phyloP scores from a whole-genome alignment of 1,139 yeast genomes.

The Geotrichum australiense region DNA sequence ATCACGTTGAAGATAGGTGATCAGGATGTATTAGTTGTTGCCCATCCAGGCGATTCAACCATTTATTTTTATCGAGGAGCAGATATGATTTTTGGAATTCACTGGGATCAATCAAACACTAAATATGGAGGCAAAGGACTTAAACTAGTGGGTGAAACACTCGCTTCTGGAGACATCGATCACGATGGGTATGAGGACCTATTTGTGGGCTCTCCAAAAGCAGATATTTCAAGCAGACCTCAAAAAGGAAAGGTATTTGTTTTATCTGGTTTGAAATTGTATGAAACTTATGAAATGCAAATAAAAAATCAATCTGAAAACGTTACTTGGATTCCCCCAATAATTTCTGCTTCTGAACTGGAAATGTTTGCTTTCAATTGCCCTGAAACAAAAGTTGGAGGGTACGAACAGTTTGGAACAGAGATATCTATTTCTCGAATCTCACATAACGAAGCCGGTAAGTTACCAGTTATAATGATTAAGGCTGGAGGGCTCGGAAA shows the following conservation, averaged over 20 bases:
- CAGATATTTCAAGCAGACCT: constrained; percentile 29
- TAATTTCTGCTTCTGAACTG: constrained; percentile 20
- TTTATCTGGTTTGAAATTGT: constrained; percentile 34
- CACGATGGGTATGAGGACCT: constrained; percentile 39
- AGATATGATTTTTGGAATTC: constrained; percentile 21
- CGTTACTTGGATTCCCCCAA: constrained; percentile 39
- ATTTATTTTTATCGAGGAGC: constrained; percentile 30
- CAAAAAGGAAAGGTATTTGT: constrained; percentile 42
- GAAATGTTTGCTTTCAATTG: constrained; percentile 13
- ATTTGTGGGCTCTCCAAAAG: constrained; percentile 40
- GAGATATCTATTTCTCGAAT: constrained; percentile 20
- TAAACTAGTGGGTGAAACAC: constrained; percentile 35
- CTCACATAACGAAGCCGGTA: constrained; percentile 1
- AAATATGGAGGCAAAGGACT: constrained; percentile 37
- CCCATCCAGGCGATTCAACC: constrained; percentile 33
- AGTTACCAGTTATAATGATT: neutral
- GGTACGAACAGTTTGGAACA: constrained; percentile 28
- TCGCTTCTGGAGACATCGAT: constrained; percentile 33
- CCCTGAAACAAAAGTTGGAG: constrained; percentile 1
- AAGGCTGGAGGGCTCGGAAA: constrained; percentile 25
- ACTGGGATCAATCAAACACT: constrained; percentile 22
- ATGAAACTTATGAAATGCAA: constrained; percentile 16
- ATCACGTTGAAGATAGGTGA: constrained; percentile 22
- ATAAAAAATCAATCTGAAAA: constrained; percentile 19
- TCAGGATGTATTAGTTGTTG: constrained; percentile 27